These are phyloP conservation scores for Xylaria venustula DNA, from an alignment of 495 filamentous ascomycete genomes.

Conservation along the genomic window DNA sequence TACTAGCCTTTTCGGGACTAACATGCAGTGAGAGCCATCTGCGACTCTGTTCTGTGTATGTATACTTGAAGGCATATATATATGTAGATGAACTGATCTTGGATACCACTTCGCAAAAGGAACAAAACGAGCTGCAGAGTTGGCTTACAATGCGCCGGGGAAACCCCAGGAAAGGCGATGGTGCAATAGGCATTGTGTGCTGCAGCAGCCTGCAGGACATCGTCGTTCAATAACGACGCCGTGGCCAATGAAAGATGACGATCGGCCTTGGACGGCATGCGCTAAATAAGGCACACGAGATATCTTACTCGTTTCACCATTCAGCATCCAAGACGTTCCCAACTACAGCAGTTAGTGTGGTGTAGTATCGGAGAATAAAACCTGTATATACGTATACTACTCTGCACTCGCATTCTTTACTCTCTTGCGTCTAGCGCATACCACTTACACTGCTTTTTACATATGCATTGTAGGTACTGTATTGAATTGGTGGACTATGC, in stretches of 20 bases:
- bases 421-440: neutral
- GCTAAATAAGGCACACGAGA: conserved; percentile 2
- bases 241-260: neutral
- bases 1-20: neutral
- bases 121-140: neutral
- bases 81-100: neutral
- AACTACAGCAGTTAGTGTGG: too few species aligned
- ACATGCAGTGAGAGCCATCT: neutral
- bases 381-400: neutral
- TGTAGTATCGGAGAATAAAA: conserved; percentile 12
- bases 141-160: neutral
- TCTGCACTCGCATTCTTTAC: neutral
- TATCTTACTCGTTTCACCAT: neutral
- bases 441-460: too few species aligned
- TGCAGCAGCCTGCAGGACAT: neutral
- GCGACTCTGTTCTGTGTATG: too few species aligned
- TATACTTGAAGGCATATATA: too few species aligned
- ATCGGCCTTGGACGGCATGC: conserved; percentile 1
- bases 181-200: neutral
- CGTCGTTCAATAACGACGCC: neutral
- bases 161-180: conserved; percentile 1
- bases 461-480: too few species aligned
- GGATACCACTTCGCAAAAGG: neutral
- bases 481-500: too few species aligned
- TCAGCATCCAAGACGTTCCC: neutral